Evolutionary conservation across 2,329 filamentous ascomycete species (phyloP).

Genomic region (Emmonsia crescens): DNA sequence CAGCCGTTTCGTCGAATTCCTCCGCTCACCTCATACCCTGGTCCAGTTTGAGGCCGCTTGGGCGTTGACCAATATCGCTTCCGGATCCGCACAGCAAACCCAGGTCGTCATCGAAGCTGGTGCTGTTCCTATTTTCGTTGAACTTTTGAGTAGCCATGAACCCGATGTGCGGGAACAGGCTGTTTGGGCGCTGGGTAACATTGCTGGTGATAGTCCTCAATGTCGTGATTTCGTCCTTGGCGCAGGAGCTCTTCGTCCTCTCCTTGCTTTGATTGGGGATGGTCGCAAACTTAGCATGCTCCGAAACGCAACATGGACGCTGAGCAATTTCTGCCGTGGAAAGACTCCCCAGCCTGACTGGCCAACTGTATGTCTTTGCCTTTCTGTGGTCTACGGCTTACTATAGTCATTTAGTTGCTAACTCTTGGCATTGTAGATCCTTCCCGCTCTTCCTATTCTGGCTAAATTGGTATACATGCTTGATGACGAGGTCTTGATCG

Average conservation of each 20-base stretch:
- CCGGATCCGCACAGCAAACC: conserved; percentile 90
- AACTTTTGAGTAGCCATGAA: conserved; percentile 88
- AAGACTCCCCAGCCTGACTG: conserved; percentile 99
- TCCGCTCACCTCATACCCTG: conserved; percentile 91
- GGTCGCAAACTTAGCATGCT: conserved; percentile 99
- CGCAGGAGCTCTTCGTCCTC: conserved; percentile 80
- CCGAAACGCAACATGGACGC: conserved; percentile 94
- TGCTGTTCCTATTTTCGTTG: conserved; percentile 95
- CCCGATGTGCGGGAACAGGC: conserved; percentile 97
- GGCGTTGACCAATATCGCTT: conserved; percentile 98
- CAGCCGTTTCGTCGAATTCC: conserved; percentile 93
- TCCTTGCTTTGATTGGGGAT: conserved; percentile 82
- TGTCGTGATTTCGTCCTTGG: conserved; percentile 95
- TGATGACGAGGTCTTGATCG: conserved; percentile 95
- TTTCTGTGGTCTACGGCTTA: background rate
- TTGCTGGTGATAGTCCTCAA: conserved; percentile 93
- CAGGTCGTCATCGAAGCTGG: conserved; percentile 98
- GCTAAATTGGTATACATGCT: conserved; percentile 97
- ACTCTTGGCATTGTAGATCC: conserved; percentile 51
- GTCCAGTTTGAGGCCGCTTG: conserved; percentile 99
- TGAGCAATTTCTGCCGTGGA: conserved; percentile 99
- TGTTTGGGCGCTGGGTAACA: conserved; percentile 97
- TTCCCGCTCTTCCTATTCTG: conserved; percentile 85
- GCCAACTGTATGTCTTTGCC: conserved; percentile 61
- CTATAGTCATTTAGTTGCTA: conserved; percentile 5